Conservation (phyloP, 2,329 filamentous ascomycete species). For the Xylaria multiplex region DNA sequence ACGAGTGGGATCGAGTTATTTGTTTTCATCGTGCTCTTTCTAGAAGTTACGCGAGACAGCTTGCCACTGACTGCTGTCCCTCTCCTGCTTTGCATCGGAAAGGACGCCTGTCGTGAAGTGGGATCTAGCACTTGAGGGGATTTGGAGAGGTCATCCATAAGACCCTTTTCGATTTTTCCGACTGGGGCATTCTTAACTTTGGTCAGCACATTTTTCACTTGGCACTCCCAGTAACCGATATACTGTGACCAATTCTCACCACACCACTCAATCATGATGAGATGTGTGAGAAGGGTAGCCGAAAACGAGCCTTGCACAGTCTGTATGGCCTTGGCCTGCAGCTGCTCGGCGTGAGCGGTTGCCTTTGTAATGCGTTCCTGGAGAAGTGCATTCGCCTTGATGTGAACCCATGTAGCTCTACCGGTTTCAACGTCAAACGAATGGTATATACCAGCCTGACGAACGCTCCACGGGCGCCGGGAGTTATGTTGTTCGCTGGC, state of each 20-base stretch:
- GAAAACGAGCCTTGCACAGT: constrained; percentile 3
- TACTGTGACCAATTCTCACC: constrained; percentile 6
- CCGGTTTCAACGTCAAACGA: not conserved
- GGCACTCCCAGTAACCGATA: constrained; percentile 1
- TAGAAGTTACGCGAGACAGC: no score
- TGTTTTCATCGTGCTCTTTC: no score
- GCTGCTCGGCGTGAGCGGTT: not conserved
- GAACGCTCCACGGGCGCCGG: not conserved
- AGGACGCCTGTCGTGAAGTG: no score
- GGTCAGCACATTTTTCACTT: constrained; percentile 7
- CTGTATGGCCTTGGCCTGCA: constrained; percentile 3
- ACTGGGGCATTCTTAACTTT: constrained; percentile 6
- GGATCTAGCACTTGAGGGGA: no score
- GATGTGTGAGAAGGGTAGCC: not conserved
- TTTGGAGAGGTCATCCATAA: not conserved
- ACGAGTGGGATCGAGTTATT: no score
- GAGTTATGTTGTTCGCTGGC: not conserved
- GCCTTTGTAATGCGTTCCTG: constrained; percentile 8
- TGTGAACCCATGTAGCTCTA: not conserved
- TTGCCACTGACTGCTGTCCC: no score
- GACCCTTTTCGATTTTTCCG: not conserved
- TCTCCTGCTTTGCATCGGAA: no score
- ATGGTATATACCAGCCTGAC: not conserved
- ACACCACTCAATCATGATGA: constrained; percentile 10
- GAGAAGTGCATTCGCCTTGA: not conserved